A percentile compares a stretch with the other conserved stretches of the same genome.
phyloP scores from a whole-genome alignment of 805 yeast species.

The Barnettozyma populi region DNA sequence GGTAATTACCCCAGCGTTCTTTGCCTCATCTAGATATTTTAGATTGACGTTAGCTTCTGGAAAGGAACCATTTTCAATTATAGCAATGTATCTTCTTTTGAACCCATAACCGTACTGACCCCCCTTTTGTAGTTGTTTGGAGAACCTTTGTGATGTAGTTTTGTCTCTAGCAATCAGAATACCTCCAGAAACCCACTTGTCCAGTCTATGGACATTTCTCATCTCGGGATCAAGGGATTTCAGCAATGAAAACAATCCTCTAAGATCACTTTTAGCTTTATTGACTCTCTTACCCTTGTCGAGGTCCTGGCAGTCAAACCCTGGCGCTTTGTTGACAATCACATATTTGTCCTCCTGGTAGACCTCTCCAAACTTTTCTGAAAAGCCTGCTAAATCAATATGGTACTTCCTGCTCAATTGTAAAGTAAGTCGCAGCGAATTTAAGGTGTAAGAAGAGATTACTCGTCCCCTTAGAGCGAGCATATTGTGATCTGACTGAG shows the following conservation, averaged over 20 bases:
- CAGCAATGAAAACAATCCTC: conserved; percentile 12
- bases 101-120: conserved; percentile 32
- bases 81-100: conserved; percentile 32
- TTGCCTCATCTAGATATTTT: neutral
- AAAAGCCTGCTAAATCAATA: neutral
- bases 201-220: conserved; percentile 35
- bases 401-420: neutral
- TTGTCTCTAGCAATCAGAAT: conserved; percentile 31
- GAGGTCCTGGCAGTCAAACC: conserved; percentile 19
- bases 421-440: neutral
- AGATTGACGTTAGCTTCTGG: neutral
- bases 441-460: neutral
- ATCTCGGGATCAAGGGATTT: conserved; percentile 12
- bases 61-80: conserved; percentile 8
- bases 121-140: conserved; percentile 28
- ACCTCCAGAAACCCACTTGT: conserved; percentile 37
- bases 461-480: neutral
- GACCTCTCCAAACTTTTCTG: conserved; percentile 8
- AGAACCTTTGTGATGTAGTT: conserved; percentile 29
- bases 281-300: neutral
- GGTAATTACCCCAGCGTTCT: conserved; percentile 4
- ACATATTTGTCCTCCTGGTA: conserved; percentile 12
- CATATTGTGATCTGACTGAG: too few relatives aligned
- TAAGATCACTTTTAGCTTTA: conserved; percentile 2
- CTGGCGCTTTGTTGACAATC: conserved; percentile 33